These are phyloP conservation scores for Dactylis glomerata DNA, from an alignment of 176 grass and related monocot genomes.

Conservation along the genomic window DNA sequence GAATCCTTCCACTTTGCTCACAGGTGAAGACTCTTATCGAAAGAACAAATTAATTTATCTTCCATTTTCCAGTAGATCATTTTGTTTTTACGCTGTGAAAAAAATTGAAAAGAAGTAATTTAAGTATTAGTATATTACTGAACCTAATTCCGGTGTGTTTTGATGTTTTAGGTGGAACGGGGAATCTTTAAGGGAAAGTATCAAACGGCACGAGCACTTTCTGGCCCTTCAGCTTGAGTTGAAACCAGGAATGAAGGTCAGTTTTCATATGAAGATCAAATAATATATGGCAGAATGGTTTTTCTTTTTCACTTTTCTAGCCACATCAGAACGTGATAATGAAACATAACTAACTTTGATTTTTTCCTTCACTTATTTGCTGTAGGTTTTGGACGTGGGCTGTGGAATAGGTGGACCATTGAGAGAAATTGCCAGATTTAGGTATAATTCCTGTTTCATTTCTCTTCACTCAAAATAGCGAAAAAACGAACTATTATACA, in stretches of 20 bases:
- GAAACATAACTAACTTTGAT: background rate
- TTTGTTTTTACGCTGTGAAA: background rate
- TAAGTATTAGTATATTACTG: background rate
- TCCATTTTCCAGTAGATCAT: background rate
- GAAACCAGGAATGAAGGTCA: conserved; percentile 91
- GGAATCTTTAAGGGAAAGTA: conserved; percentile 90
- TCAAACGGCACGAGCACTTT: conserved; percentile 93
- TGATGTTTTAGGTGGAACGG: conserved; percentile 73
- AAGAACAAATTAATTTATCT: background rate
- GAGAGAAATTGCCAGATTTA: conserved; percentile 96
- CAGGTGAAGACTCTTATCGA: conserved; percentile 47
- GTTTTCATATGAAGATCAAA: background rate
- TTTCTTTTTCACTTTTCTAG: background rate
- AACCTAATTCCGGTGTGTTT: background rate
- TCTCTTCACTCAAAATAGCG: background rate
- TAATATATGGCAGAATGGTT: background rate
- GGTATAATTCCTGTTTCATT: conserved; percentile 36
- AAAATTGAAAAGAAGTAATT: background rate
- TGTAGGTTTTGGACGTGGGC: conserved; percentile 92
- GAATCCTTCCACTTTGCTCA: conserved; percentile 99
- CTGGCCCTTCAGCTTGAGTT: conserved; percentile 87
- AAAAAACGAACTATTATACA: background rate
- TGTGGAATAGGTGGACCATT: conserved; percentile 92
- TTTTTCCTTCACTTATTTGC: conserved; percentile 7
- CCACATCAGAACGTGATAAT: background rate